Percentiles rank a stretch among this genome's conserved stretches.
These are phyloP conservation scores for Monilinia fructicola DNA, from an alignment of 2,329 filamentous ascomycete genomes.

Conservation along the genomic window DNA sequence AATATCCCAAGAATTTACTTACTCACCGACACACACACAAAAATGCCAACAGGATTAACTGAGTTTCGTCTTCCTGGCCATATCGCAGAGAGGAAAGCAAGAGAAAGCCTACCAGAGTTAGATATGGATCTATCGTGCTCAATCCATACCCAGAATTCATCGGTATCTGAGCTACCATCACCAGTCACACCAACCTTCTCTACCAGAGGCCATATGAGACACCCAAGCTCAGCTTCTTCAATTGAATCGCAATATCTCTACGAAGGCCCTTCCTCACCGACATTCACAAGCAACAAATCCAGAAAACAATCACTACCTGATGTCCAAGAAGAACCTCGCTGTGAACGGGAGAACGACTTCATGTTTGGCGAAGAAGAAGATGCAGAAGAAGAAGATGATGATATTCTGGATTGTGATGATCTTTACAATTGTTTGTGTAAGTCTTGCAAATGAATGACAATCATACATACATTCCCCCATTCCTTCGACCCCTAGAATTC, in stretches of 20 bases:
- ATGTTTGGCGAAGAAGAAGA: conserved; percentile 43
- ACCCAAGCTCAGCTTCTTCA: conserved; percentile 77
- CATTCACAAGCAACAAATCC: conserved; percentile 50
- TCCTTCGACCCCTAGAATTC: not conserved
- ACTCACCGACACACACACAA: conserved; percentile 15
- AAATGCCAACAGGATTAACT: conserved; percentile 48
- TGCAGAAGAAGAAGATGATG: conserved; percentile 30
- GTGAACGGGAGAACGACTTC: conserved; percentile 63
- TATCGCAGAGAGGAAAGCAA: conserved; percentile 51
- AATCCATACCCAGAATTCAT: conserved; percentile 45
- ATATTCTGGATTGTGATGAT: conserved; percentile 42
- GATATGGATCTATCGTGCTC: conserved; percentile 38
- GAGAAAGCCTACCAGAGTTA: conserved; percentile 41
- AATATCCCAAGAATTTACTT: not conserved
- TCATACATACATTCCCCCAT: not conserved
- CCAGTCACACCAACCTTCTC: conserved; percentile 71
- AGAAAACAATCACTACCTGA: conserved; percentile 72
- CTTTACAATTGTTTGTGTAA: conserved; percentile 73
- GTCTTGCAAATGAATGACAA: conserved; percentile 42
- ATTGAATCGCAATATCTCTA: conserved; percentile 57
- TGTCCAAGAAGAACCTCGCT: conserved; percentile 73
- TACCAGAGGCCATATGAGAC: conserved; percentile 59
- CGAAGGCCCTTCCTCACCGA: conserved; percentile 60
- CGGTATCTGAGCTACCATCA: conserved; percentile 60
- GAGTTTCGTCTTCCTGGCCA: conserved; percentile 55